Conservation (phyloP, 495 filamentous ascomycete species). For the Penicillium longicatenatum region DNA sequence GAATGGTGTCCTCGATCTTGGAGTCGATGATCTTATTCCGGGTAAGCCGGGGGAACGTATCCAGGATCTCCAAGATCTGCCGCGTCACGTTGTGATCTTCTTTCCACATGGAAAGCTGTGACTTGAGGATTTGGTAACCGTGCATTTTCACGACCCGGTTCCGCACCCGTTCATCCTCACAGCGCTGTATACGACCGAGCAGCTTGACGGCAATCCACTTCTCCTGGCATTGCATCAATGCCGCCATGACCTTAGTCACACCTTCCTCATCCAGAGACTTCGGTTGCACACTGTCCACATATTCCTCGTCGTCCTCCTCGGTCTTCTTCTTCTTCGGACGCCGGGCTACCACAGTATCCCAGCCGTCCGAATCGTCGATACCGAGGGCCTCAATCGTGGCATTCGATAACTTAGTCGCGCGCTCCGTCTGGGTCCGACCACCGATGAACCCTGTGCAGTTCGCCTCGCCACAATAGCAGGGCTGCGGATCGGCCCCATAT, state of each 20-base stretch:
- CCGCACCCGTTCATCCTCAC: slow-evolving; percentile 83
- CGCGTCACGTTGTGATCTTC: slow-evolving; percentile 86
- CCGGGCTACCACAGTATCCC: slow-evolving; percentile 87
- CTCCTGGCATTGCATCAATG: slow-evolving; percentile 98
- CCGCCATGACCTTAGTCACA: slow-evolving; percentile 97
- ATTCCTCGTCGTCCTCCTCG: slow-evolving; percentile 95
- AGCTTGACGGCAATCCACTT: slow-evolving; percentile 99
- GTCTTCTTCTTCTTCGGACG: slow-evolving; percentile 91
- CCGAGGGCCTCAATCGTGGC: slow-evolving; percentile 93
- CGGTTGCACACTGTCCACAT: slow-evolving; percentile 85
- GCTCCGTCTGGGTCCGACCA: slow-evolving; percentile 95
- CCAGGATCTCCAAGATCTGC: slow-evolving; percentile 87
- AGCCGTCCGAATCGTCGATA: slow-evolving; percentile 89
- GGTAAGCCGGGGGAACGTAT: slow-evolving; percentile 85
- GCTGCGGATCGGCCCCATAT: slow-evolving; percentile 94
- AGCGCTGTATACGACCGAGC: slow-evolving; percentile 83
- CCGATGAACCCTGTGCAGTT: slow-evolving; percentile 98
- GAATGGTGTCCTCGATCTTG: slow-evolving; percentile 86
- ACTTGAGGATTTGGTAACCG: slow-evolving; percentile 92
- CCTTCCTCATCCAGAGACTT: slow-evolving; percentile 82
- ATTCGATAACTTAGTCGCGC: slow-evolving; percentile 86
- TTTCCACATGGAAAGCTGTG: slow-evolving; percentile 77
- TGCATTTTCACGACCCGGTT: slow-evolving; percentile 94
- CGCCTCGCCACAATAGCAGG: slow-evolving; percentile 92
- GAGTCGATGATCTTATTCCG: slow-evolving; percentile 97